These are phyloP conservation scores for Berberis thunbergii DNA, from an alignment of 164 flowering plant species.

Conservation along the genomic window DNA sequence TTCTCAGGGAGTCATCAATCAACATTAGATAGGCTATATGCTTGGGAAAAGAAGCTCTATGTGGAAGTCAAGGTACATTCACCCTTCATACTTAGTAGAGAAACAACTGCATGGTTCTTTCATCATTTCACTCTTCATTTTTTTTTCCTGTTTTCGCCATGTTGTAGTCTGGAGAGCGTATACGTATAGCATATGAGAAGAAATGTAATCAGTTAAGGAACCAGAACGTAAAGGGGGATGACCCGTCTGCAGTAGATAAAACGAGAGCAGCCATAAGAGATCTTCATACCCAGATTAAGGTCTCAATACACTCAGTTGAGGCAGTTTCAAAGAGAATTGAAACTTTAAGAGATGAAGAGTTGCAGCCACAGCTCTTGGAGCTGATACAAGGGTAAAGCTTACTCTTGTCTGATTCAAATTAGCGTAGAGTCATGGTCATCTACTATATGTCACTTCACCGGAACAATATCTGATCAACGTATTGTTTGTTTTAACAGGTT, in stretches of 20 bases:
- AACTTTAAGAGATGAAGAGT: constrained; percentile 76
- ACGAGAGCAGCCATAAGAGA: constrained; percentile 73
- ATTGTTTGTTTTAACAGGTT: constrained; percentile 35
- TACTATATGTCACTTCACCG: neutral
- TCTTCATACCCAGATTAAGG: constrained; percentile 79
- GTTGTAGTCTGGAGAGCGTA: constrained; percentile 71
- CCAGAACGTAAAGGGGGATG: constrained; percentile 82
- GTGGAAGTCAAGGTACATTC: constrained; percentile 83
- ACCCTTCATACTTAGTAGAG: neutral
- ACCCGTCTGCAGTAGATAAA: constrained; percentile 52
- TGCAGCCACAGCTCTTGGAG: constrained; percentile 89
- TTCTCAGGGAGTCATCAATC: constrained; percentile 55
- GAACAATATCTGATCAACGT: neutral
- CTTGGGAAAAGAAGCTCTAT: constrained; percentile 96
- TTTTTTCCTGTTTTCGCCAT: neutral
- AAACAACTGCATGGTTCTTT: neutral
- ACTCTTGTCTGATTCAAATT: no score
- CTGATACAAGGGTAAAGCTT: constrained; percentile 68
- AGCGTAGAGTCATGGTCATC: no score
- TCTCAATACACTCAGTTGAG: constrained; percentile 84
- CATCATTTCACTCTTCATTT: neutral
- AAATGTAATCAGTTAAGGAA: constrained; percentile 60
- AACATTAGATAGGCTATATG: constrained; percentile 73
- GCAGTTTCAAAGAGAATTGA: constrained; percentile 81
- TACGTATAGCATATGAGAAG: constrained; percentile 86